Percentiles rank a stretch among this genome's conserved stretches.
phyloP scores from a whole-genome alignment of 257 asterid genomes.

The Ajuga chamaepitys region DNA sequence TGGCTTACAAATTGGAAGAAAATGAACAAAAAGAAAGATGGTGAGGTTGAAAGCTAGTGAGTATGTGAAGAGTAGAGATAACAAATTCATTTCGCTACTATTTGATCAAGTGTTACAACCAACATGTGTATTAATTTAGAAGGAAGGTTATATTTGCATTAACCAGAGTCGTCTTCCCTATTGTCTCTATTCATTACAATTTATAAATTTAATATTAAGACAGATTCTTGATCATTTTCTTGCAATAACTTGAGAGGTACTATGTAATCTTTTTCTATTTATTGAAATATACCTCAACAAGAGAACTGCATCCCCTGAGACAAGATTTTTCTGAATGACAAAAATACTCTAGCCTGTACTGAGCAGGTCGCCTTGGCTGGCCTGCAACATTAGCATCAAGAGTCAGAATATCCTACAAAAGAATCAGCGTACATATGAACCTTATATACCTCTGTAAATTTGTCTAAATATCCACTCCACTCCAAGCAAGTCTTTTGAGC shows the following conservation, averaged over 20 bases:
- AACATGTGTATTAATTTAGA: background rate
- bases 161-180: background rate
- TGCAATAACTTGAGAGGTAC: background rate
- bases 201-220: background rate
- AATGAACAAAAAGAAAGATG: too few relatives aligned
- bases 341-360: slow-evolving; percentile 98
- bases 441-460: slow-evolving; percentile 80
- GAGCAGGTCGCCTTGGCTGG: slow-evolving; percentile 97
- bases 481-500: slow-evolving; percentile 80
- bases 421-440: background rate
- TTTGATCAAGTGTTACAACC: background rate
- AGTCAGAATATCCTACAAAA: slow-evolving; percentile 13
- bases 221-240: background rate
- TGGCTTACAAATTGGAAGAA: background rate
- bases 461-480: slow-evolving; percentile 97
- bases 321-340: slow-evolving; percentile 86
- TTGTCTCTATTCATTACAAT: background rate
- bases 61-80: too few relatives aligned
- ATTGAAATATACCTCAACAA: slow-evolving; percentile 59
- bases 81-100: background rate
- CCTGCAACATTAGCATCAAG: slow-evolving; percentile 44
- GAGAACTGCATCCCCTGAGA: slow-evolving; percentile 89
- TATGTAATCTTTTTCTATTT: background rate
- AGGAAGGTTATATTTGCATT: background rate
- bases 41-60: too few relatives aligned